Evolutionary conservation across 1,139 yeast genomes (phyloP).

Genomic region (Pichia sp.): DNA sequence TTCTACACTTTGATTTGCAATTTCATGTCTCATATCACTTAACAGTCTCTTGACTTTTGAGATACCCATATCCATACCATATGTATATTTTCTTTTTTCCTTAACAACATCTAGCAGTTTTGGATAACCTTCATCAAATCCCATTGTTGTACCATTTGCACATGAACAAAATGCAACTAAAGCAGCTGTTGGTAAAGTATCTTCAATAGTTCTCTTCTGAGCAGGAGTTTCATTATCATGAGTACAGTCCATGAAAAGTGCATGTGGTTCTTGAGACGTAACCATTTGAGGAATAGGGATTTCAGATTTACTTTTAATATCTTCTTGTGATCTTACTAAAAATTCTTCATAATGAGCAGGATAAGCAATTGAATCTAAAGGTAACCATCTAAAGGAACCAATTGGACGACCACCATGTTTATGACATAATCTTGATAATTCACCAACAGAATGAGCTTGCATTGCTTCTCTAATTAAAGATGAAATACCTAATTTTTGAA

Average conservation of each 20-base stretch:
- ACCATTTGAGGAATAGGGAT: slow-evolving; percentile 61
- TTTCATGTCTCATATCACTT: slow-evolving; percentile 48
- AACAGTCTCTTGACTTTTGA: slow-evolving; percentile 61
- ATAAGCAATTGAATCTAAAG: slow-evolving; percentile 64
- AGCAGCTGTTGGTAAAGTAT: slow-evolving; percentile 92
- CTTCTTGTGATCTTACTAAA: slow-evolving; percentile 20
- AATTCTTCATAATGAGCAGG: slow-evolving; percentile 46
- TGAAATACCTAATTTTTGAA: slow-evolving; percentile 82
- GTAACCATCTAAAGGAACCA: slow-evolving; percentile 79
- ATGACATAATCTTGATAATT: slow-evolving; percentile 80
- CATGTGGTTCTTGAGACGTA: slow-evolving; percentile 72
- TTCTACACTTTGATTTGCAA: slow-evolving; percentile 62
- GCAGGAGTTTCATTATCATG: slow-evolving; percentile 91
- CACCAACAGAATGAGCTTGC: slow-evolving; percentile 91
- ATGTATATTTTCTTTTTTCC: slow-evolving; percentile 63
- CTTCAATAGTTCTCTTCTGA: slow-evolving; percentile 88
- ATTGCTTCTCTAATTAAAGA: slow-evolving; percentile 92
- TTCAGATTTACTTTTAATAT: slow-evolving; percentile 39
- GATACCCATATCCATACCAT: slow-evolving; percentile 75
- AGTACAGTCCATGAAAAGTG: slow-evolving; percentile 94
- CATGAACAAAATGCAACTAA: slow-evolving; percentile 89
- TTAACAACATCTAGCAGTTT: slow-evolving; percentile 71
- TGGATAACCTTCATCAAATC: slow-evolving; percentile 91
- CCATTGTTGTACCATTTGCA: slow-evolving; percentile 92
- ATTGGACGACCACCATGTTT: slow-evolving; percentile 94